Base-by-base conservation (phyloP, 2,329 filamentous ascomycete species). In the Claviceps sp. region DNA sequence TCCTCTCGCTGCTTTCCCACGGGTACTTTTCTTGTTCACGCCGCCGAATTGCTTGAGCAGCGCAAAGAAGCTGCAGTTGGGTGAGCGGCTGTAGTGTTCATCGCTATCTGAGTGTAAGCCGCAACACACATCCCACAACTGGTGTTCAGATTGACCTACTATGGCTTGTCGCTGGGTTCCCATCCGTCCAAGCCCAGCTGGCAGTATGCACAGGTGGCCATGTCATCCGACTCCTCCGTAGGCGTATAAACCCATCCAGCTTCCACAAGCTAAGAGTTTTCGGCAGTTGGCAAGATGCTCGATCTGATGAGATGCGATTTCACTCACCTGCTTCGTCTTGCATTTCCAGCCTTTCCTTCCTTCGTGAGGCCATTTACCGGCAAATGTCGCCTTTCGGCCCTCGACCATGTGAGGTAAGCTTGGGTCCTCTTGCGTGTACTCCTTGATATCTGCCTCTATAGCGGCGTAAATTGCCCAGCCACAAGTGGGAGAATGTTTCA, bases 171-270 rank as follows among this genome's bases (percentile, higher is more conserved):
- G 53, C 84, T 83, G 1, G 85, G 84, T 63, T 97, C 93, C 93
- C 94, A 98, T 6, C 89, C 89, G 66, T 97, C 91, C 11, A 98
- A 77, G 11, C 85, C 88, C 16, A 97, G 71, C 52, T 86, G 81
- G 70, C 93, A 98, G 68, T 97, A 96, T 29, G 86, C 78, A 64
- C 93, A 98, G 11, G 86, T 93, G 9, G 88, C 87, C 70, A 91
- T 87, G 66, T 98, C 93, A 57, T 93, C 84, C 13, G 83, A 88
- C 44, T 91, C 88, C 44, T 79, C 71, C 5, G 81, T 87, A 0
- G 93, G 90, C 23, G 89, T 94, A 68, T 90, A 96, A 63, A 86
- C 89, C 90, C 91, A 98, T 11, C 93, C 93, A 29, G 88, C 87
- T 57, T 91, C 87, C 37, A 88, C 88, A 71, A 97, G 83, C 82